Conservation (phyloP, 2,329 filamentous ascomycete species). For the Calonectria naviculata region DNA sequence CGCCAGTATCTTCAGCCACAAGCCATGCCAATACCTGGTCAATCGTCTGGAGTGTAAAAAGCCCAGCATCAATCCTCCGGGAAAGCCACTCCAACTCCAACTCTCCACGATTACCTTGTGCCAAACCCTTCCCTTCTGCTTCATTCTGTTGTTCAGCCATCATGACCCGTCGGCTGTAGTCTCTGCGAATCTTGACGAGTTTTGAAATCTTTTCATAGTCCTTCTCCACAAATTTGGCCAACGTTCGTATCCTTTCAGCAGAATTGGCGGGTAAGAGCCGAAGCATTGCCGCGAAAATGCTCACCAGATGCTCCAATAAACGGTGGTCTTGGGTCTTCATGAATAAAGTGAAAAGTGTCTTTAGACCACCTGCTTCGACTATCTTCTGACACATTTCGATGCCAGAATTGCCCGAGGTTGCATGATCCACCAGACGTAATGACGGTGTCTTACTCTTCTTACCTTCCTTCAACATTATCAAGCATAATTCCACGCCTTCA, state of each 20-base stretch:
- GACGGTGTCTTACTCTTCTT: conserved; percentile 85
- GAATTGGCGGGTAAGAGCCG: conserved; percentile 83
- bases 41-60: conserved; percentile 85
- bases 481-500: conserved; percentile 89
- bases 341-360: conserved; percentile 86
- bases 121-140: conserved; percentile 19
- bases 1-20: conserved; percentile 86
- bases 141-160: conserved; percentile 60
- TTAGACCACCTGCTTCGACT: conserved; percentile 86
- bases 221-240: conserved; percentile 97
- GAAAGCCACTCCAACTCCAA: conserved; percentile 79
- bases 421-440: conserved; percentile 87
- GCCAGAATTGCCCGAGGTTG: conserved; percentile 63
- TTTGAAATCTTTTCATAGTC: conserved; percentile 87
- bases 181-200: conserved; percentile 76
- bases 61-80: conserved; percentile 81
- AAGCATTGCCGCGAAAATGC: conserved; percentile 86
- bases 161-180: conserved; percentile 76
- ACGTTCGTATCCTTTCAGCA: conserved; percentile 80
- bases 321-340: conserved; percentile 82
- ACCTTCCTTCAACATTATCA: conserved; percentile 92
- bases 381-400: conserved; percentile 77
- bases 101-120: conserved; percentile 53
- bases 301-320: conserved; percentile 82
- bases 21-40: conserved; percentile 93